Base-by-base conservation (phyloP, 2,329 filamentous ascomycete genomes). In the Xenosphaeropsis pyriputrescens region DNA sequence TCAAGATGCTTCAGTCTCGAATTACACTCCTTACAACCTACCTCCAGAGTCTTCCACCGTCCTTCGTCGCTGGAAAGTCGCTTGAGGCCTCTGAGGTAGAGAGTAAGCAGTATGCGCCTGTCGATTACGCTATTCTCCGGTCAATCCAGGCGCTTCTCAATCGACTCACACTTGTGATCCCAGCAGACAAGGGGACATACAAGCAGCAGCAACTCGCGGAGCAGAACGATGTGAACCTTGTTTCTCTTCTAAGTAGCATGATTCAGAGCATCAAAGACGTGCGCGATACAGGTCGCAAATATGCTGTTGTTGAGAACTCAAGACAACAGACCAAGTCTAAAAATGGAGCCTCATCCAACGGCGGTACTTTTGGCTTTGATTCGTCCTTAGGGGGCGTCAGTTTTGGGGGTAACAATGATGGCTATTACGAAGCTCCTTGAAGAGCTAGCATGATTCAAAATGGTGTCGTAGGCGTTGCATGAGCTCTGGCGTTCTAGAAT, bases 1-100 rank as follows among this genome's bases (percentile, higher is more conserved):
- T 95, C 52, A 89, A 86, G 61, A 95, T 94, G 77, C 74, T 98
- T 18, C 79, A 89, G 51, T 74, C 78, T 6, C 75, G 84, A 36
- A 74, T 91, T 47, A 68, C 72, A 33, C 69, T 89, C 39, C 70
- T 89, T 47, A 70, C 71, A 42, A 67, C 67, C n/a, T 96, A 95
- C 55, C 74, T 98, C 34, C 66, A 79, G 44, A 71, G 70, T 12
- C 69, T 91, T 2, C 80, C 82, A 1, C 67, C 73, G 4, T 77
- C 75, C 16, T 76, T 77, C 50, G 62, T 77, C 29, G 69, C 66
- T 6, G 66, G 67, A 35, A 50, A 51, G 38, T 51, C 42, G 44
- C 61, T 44, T 40, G 63, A 42, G 50, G 47, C 39, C 47, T 38
- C 38, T 29, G 51, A 52, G 34, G 43, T 39, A 32, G 43, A 42